Percentiles rank a stretch among this genome's conserved stretches.
phyloP scores from a whole-genome alignment of 805 yeast species.

The Saccharomycopsis sp. region DNA sequence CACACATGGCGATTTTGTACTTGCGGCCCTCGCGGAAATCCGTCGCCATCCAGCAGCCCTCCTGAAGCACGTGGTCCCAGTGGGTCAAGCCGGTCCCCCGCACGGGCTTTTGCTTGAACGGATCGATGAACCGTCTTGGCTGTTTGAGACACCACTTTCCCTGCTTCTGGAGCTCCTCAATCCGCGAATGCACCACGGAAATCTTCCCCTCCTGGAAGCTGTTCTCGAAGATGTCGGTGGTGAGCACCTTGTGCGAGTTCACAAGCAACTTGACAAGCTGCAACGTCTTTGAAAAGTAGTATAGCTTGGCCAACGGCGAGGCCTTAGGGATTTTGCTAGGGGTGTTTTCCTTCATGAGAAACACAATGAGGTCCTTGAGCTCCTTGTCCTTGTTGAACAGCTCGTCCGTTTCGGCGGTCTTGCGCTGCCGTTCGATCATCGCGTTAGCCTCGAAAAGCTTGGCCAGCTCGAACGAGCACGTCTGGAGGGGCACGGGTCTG shows the following conservation, averaged over 20 bases:
- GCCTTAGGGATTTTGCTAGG: slow-evolving; percentile 52
- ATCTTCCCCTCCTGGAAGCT: slow-evolving; percentile 86
- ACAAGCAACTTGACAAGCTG: slow-evolving; percentile 79
- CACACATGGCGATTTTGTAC: slow-evolving; percentile 63
- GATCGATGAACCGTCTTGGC: slow-evolving; percentile 65
- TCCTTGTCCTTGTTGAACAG: slow-evolving; percentile 32
- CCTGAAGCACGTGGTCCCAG: slow-evolving; percentile 69
- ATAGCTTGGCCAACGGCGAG: slow-evolving; percentile 74
- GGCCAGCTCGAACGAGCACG: slow-evolving; percentile 19
- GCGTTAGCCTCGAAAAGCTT: slow-evolving; percentile 13
- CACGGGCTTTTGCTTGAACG: slow-evolving; percentile 32
- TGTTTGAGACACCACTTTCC: slow-evolving; percentile 91
- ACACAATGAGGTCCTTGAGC: slow-evolving; percentile 36
- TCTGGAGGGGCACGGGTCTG: slow-evolving; percentile 16
- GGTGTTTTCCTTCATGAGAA: slow-evolving; percentile 42
- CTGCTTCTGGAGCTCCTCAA: slow-evolving; percentile 83
- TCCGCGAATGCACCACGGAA: slow-evolving; percentile 81
- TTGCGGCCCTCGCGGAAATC: slow-evolving; percentile 70
- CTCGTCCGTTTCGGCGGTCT: slow-evolving; percentile 23
- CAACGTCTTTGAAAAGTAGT: slow-evolving; percentile 79
- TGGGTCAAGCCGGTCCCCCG: slow-evolving; percentile 33
- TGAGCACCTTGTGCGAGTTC: slow-evolving; percentile 76
- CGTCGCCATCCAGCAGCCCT: slow-evolving; percentile 76
- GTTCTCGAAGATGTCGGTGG: slow-evolving; percentile 79
- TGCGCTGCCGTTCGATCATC: slow-evolving; percentile 14